Base-by-base conservation (phyloP, 805 yeast genomes). In the Sugiyamaella mastotermitis region DNA sequence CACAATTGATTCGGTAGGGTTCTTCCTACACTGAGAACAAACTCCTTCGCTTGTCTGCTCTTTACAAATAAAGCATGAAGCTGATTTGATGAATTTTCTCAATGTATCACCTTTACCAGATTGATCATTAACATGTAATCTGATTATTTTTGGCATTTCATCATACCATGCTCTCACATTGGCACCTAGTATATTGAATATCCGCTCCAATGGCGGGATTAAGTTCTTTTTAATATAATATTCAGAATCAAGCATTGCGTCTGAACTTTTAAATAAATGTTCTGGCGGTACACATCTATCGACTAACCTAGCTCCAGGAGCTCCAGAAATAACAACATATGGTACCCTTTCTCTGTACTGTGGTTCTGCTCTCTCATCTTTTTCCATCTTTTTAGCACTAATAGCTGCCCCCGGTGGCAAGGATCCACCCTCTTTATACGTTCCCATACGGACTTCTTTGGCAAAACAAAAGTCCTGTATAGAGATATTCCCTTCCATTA, bases 401-500 rank as follows among this genome's bases (percentile, higher is more conserved):
- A 92, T 70, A 10, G 78, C 68, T 0, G 98, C 97, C 0, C 97
- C 97, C 0, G 97, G 92, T 0, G 98, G 98, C 2, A 86, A 71
- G 36, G 76, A 70, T 10, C 67, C 64, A 22, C 76, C 82, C 45
- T 74, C 78, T 54, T 83, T 83, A 56, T 92, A 92, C 0, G 80
- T 69, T 0, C 97, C 97, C 32, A 86, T 63, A 40, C 81, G 71
- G 3, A 92, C 97, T 50, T 83, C 95, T 53, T 83, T 84, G 2
- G 95, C 88, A 64, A 92, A 92, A 52, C 95, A 81, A 53, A 87
- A 86, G 56, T 92, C 97, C 44, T 79, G 80, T 10, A 86, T 63
- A 0, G 81, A 70, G 1, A 85, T 74, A 18, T 72, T 70, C 35
- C 80, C 83, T n/a, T 56, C 54, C 41, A 76, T 60, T 1, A 92